Conservation (phyloP, 345 rosid genomes). For the Arabidopsis thaliana region TAIR10.1 NC_003071.7:18133001-18133500, state of each 20-base stretch:
- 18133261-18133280: constrained; percentile 46
- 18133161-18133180: constrained; percentile 6
- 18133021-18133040: constrained; percentile 27
- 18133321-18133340: constrained; percentile 59
- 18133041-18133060: constrained; percentile 10
- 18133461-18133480: constrained; percentile 69
- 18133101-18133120: not conserved
- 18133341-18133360: constrained; percentile 65
- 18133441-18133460: constrained; percentile 91
- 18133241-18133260: constrained; percentile 9
- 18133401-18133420: constrained; percentile 77
- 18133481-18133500: constrained; percentile 67
- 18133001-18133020: not conserved
- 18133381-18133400: constrained; percentile 83
- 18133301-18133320: constrained; percentile 72
- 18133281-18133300: constrained; percentile 58
- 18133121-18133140: not conserved
- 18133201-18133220: constrained; percentile 6
- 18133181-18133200: constrained; percentile 19
- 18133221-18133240: not conserved
- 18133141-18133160: constrained; percentile 8
- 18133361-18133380: constrained; percentile 73
- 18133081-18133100: not conserved
- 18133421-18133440: constrained; percentile 74
- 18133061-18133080: not conserved